Evolutionary conservation across 139 green algal species (phyloP).

Genomic region (Auxenochlorella pyrenoidosa): DNA sequence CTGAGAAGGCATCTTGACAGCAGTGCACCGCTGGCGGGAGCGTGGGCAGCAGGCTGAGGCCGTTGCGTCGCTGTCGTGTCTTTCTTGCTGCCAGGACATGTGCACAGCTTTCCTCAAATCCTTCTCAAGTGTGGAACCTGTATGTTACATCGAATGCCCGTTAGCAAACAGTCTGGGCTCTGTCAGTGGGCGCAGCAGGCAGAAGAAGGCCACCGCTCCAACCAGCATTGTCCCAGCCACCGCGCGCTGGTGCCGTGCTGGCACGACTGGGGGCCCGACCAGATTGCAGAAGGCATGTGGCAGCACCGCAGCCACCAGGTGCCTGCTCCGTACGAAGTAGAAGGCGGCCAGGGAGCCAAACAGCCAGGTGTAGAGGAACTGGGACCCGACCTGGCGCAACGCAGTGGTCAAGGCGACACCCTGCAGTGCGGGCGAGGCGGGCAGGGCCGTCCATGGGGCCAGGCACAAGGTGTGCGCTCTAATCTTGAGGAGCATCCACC

Average conservation of each 20-base stretch:
- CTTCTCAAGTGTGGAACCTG: background rate
- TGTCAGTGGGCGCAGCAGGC: conserved; percentile 34
- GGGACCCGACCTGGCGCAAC: background rate
- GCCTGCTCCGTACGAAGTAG: conserved; percentile 65
- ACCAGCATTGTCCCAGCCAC: background rate
- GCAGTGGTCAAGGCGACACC: background rate
- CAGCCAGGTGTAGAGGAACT: conserved; percentile 76
- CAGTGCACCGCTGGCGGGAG: too few species aligned
- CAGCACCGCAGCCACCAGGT: conserved; percentile 51
- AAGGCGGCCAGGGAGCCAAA: conserved; percentile 81
- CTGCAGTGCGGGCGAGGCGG: background rate
- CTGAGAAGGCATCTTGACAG: too few species aligned
- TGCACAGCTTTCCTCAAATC: background rate
- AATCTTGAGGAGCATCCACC: too few species aligned
- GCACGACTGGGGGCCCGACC: conserved; percentile 74
- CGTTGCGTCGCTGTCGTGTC: too few species aligned
- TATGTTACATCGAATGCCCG: background rate
- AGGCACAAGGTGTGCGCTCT: too few species aligned
- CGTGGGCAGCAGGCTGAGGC: too few species aligned
- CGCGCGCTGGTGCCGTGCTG: background rate
- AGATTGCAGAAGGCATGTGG: conserved; percentile 82
- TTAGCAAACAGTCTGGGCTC: background rate
- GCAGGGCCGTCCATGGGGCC: background rate
- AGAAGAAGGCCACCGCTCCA: conserved; percentile 29
- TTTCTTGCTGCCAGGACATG: too few species aligned